A percentile compares a stretch with the other conserved stretches of the same genome.
These are phyloP conservation scores for Leccinum longicurvipes DNA, from an alignment of 768 basidiomycete genomes.

Conservation along the genomic window DNA sequence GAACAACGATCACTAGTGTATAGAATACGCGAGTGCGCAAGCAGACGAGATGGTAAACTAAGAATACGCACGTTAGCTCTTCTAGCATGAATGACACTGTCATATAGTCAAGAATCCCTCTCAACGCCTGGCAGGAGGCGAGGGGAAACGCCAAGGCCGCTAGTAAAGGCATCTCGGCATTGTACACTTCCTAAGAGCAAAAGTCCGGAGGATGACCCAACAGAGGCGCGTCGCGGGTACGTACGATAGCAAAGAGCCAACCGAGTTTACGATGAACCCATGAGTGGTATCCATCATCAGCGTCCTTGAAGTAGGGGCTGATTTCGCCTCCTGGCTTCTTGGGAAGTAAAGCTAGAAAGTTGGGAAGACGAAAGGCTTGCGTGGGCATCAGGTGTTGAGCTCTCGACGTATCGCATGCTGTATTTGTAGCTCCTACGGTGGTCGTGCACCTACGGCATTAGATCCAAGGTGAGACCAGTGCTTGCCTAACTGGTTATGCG, in stretches of 20 bases:
- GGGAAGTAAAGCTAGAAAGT: slow-evolving; percentile 22
- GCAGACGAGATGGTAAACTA: background rate
- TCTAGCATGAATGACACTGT: slow-evolving; percentile 31
- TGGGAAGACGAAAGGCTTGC: slow-evolving; percentile 24
- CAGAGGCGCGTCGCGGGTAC: background rate
- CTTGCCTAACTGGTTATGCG: slow-evolving; percentile 1
- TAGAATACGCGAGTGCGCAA: background rate
- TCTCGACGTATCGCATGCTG: background rate
- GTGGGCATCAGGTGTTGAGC: slow-evolving; percentile 11
- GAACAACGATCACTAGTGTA: slow-evolving; percentile 25
- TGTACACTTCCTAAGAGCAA: slow-evolving; percentile 21
- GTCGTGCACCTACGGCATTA: background rate
- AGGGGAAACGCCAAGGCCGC: slow-evolving; percentile 25
- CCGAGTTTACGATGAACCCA: slow-evolving; percentile 24
- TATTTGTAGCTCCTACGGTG: slow-evolving; percentile 14
- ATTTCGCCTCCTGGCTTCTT: slow-evolving; percentile 28
- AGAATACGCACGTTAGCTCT: slow-evolving; percentile 23
- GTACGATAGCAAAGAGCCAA: slow-evolving; percentile 21
- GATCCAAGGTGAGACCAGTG: slow-evolving; percentile 18
- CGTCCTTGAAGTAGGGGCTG: slow-evolving; percentile 24
- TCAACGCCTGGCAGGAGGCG: slow-evolving; percentile 20
- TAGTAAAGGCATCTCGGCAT: slow-evolving; percentile 25
- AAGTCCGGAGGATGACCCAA: background rate
- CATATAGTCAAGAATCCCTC: slow-evolving; percentile 28
- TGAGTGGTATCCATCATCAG: slow-evolving; percentile 17